Evolutionary conservation across 1,284 basidiomycete genomes (phyloP), one percentile per base, ranked within the genome.

Genomic region (Agroathelia rolfsii): DNA sequence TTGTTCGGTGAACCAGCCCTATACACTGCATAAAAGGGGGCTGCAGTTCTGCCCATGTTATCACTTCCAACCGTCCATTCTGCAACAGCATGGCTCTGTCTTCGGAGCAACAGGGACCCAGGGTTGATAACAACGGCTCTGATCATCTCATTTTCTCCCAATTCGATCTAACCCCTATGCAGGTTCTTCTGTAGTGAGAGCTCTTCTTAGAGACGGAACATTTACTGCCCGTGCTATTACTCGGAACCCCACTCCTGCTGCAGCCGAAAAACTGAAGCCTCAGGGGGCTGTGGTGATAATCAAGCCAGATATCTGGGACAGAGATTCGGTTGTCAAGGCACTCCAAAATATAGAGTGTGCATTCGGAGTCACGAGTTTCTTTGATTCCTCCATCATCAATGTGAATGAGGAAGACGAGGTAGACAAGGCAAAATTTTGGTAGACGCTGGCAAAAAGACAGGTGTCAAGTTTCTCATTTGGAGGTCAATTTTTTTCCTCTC

Each of bases 371-470:
- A 54, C 45, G 3, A 32, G 47, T 31, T 46, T 34, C 24, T 49
- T 30, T 17, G 42, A 46, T 34, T 50, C 42, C 10, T 47, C 48
- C 28, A 48, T 41, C 17, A 32, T 39, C 3, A 39, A 36, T 4
- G 41, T 43, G 20, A 47, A 47, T 4, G 31, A 29, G 4, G 32
- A 39, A 2, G 45, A 41, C 16, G 56, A 61, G 38, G 29, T 44
- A 5, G 32, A 47, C 47, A 64, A 23, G 62, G 63, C 10, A 56
- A 50, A 44, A 55, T 56, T 32, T 36, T 65, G 17, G 48, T 59
- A 12, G 58, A 66, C 30, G 62, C 58, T 4, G 51, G 55, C 5
- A 41, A 42, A 23, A 41, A 39, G 27, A 41, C 25, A 11, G 38
- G 37, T 5, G 39, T 55, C 32, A 51, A 57, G 39, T 51, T 50